A percentile compares a stretch with the other conserved stretches of the same genome.
Conservation (phyloP, 1,139 yeast genomes). For the Petasospora rhodanensis region DNA sequence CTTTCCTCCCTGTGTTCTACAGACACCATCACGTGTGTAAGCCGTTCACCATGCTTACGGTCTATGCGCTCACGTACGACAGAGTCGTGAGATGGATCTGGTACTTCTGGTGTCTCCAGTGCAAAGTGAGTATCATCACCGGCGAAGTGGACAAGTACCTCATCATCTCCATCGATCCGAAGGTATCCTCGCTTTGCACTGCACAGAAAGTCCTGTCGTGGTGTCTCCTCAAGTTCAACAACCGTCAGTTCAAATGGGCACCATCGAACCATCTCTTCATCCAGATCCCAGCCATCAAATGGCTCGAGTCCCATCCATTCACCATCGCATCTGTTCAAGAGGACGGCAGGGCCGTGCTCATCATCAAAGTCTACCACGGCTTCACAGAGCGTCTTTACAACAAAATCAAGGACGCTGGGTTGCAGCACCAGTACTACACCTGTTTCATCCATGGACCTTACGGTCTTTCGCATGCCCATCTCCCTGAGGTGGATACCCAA, state of each 20-base stretch:
- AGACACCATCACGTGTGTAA: slow-evolving; percentile 24
- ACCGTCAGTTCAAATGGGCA: slow-evolving; percentile 14
- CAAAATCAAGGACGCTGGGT: slow-evolving; percentile 3
- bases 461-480: slow-evolving; percentile 18
- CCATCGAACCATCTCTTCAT: slow-evolving; percentile 23
- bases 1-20: slow-evolving; percentile 22
- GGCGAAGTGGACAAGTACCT: slow-evolving; percentile 8
- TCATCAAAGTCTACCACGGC: slow-evolving; percentile 20
- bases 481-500: slow-evolving; percentile 9
- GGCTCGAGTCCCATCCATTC: slow-evolving; percentile 25
- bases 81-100: slow-evolving; percentile 15
- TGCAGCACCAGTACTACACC: slow-evolving; percentile 6
- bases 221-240: slow-evolving; percentile 8
- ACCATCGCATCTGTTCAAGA: slow-evolving; percentile 22
- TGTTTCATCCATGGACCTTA: slow-evolving; percentile 26
- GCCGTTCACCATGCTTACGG: slow-evolving; percentile 19
- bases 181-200: slow-evolving; percentile 1
- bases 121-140: slow-evolving; percentile 5
- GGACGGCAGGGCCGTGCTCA: slow-evolving; percentile 13
- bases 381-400: slow-evolving; percentile 19
- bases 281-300: slow-evolving; percentile 18
- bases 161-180: slow-evolving; percentile 13
- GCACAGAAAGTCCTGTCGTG: slow-evolving; percentile 2
- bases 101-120: slow-evolving; percentile 17
- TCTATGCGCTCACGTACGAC: slow-evolving; percentile 16